phyloP scores from a whole-genome alignment of 2,329 filamentous ascomycete species.

The Clathrospora elynae region DNA sequence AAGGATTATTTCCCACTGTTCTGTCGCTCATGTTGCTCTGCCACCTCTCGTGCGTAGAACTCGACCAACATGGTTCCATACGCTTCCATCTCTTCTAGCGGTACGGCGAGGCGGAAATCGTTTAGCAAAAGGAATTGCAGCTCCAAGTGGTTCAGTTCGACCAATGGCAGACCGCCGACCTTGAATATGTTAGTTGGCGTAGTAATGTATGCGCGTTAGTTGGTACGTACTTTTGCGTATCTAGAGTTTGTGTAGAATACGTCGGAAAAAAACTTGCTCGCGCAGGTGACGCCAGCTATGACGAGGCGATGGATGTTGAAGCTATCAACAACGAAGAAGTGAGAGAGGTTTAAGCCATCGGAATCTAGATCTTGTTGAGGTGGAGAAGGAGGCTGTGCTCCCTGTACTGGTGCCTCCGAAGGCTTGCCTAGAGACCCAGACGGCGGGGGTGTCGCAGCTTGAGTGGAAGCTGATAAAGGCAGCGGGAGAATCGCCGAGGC shows the following conservation, averaged over 20 bases:
- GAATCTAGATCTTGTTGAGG: constrained; percentile 49
- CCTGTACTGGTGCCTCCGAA: constrained; percentile 35
- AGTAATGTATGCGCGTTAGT: neutral
- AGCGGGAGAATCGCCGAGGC: constrained; percentile 35
- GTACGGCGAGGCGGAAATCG: constrained; percentile 90
- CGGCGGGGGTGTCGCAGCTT: constrained; percentile 56
- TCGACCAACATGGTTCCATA: constrained; percentile 99
- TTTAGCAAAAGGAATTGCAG: constrained; percentile 94
- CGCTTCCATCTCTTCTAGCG: constrained; percentile 92
- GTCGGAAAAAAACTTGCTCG: constrained; percentile 99
- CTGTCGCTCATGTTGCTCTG: constrained; percentile 61
- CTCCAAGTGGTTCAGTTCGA: constrained; percentile 94
- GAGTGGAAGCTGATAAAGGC: constrained; percentile 40
- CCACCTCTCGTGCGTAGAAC: constrained; percentile 91
- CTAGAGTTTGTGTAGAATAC: constrained; percentile 99
- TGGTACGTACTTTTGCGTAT: constrained; percentile 85
- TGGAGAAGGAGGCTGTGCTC: constrained; percentile 45
- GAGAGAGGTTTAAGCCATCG: constrained; percentile 61
- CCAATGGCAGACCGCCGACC: constrained; percentile 91
- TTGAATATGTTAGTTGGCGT: constrained; percentile 49
- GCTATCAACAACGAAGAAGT: constrained; percentile 94
- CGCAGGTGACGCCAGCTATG: constrained; percentile 95
- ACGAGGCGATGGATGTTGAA: constrained; percentile 98
- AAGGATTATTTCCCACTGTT: constrained; percentile 22
- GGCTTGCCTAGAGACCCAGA: constrained; percentile 55